Evolutionary conservation across 768 basidiomycete species (phyloP), one percentile per base, ranked within the genome.

Genomic region (Agrocybe pediades): DNA sequence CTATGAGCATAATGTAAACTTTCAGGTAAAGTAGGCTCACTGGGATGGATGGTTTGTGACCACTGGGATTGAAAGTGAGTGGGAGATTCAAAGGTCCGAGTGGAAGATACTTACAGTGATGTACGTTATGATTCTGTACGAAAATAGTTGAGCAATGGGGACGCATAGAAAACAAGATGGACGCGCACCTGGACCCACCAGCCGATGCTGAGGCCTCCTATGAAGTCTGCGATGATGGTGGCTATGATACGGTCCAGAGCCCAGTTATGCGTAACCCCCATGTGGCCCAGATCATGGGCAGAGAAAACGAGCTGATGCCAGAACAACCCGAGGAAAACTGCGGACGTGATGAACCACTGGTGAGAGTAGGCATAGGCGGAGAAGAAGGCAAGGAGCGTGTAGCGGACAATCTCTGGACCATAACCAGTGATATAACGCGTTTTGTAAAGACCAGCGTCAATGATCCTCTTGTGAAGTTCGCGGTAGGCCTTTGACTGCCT

Each of bases 101-200:
- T 39, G 16, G 44, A 25, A 17, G 26, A 53, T 43, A 20, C 95
- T 77, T 66, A 94, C 94, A 77, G 72, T 98, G 95, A 74, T 98
- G 95, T 43, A 95, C 86, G 63, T 98, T 97, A 67, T 99, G 97
- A 66, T 90, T 92, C 90, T 92, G 58, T 27, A 46, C 9, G 20
- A 30, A 27, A 46, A 24, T 46, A 27, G 21, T 43, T 46, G 44
- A 58, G 24, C 53, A 53, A 48, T 33, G 20, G 13, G 50, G 60
- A 41, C 58, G 54, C 29, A 1, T 15, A 52, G 30, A 27, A 15
- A 26, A 21, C 33, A 47, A 54, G 9, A 30, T 46, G 11, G n/a
- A 85, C 94, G 74, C 62, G n/a, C n/a, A 95, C 95, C 68, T 95
- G 83, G 36, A 93, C 91, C 96, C 96, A 99, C 97, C 97, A 99